phyloP scores from a whole-genome alignment of 352 stramenopile species.

The Phytophthora ramorum region DNA sequence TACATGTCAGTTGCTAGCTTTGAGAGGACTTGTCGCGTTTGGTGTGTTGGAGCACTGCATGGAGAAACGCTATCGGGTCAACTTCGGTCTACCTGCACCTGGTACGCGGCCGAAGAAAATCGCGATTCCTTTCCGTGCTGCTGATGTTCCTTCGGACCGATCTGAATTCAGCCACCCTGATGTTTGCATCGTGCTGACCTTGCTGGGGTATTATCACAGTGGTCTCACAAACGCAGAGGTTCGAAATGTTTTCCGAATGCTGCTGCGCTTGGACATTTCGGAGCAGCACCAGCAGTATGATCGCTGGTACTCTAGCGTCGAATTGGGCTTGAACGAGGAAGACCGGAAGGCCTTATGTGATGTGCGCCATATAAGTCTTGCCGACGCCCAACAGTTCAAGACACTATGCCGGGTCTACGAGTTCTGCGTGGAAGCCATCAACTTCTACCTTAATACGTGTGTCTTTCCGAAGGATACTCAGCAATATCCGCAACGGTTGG shows the following conservation, averaged over 20 bases:
- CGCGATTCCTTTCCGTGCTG: constrained; percentile 87
- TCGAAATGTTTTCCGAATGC: constrained; percentile 49
- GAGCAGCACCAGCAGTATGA: constrained; percentile 72
- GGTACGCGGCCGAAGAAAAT: constrained; percentile 65
- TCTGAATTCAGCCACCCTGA: constrained; percentile 92
- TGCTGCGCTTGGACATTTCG: constrained; percentile 72
- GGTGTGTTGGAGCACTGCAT: constrained; percentile 83
- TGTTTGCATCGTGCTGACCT: constrained; percentile 80
- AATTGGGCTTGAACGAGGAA: constrained; percentile 13
- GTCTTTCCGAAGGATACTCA: constrained; percentile 88
- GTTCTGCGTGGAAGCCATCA: constrained; percentile 76
- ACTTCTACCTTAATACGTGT: constrained; percentile 85
- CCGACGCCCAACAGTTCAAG: constrained; percentile 70
- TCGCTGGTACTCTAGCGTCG: constrained; percentile 66
- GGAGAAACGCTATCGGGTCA: constrained; percentile 85
- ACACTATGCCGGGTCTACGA: constrained; percentile 58
- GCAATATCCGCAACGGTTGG: constrained; percentile 79
- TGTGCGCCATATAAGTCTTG: constrained; percentile 78
- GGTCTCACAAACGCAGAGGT: constrained; percentile 68
- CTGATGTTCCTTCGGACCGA: constrained; percentile 81
- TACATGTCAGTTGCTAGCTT: constrained; percentile 52
- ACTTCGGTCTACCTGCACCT: constrained; percentile 70
- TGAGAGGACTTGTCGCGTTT: constrained; percentile 81
- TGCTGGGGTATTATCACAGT: constrained; percentile 88
- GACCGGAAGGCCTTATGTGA: constrained; percentile 46